Evolutionary conservation across 164 flowering plant species (phyloP).

Genomic region (Vitis rotundifolia): DNA sequence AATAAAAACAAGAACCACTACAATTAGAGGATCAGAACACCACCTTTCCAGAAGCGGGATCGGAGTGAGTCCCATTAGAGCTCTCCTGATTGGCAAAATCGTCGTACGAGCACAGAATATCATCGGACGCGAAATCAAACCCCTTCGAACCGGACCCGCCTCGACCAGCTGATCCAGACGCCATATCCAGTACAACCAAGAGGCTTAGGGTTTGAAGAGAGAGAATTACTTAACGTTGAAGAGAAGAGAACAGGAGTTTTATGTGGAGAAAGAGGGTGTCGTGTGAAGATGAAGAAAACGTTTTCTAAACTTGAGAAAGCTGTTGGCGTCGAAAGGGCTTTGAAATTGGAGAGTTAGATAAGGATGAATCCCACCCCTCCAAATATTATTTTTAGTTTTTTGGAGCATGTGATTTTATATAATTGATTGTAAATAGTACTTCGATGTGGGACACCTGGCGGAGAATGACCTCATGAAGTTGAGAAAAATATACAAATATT

Average conservation of each 20-base stretch:
- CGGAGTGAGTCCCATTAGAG: slow-evolving; percentile 49
- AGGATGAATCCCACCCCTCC: too few relatives aligned
- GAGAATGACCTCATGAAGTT: too few relatives aligned
- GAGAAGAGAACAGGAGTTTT: too few relatives aligned
- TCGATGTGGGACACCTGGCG: too few relatives aligned
- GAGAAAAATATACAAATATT: too few relatives aligned
- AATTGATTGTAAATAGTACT: too few relatives aligned
- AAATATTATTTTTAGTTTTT: too few relatives aligned
- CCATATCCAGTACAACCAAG: slow-evolving; percentile 41
- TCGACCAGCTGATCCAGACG: slow-evolving; percentile 78
- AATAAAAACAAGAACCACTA: background rate
- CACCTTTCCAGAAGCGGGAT: slow-evolving; percentile 57
- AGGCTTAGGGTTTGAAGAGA: background rate
- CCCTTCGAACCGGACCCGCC: slow-evolving; percentile 58
- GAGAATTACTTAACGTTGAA: background rate
- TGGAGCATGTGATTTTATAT: too few relatives aligned
- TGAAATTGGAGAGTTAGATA: too few relatives aligned
- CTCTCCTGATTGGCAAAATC: slow-evolving; percentile 55
- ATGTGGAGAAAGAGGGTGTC: too few relatives aligned
- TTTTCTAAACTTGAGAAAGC: background rate
- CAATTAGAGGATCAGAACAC: background rate
- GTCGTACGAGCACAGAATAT: slow-evolving; percentile 74
- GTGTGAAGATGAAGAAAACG: background rate
- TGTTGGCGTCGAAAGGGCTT: too few relatives aligned
- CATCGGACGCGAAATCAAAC: slow-evolving; percentile 79